These are phyloP conservation scores for Suillus cothurnatus DNA, from an alignment of 768 basidiomycete genomes.

Conservation along the genomic window DNA sequence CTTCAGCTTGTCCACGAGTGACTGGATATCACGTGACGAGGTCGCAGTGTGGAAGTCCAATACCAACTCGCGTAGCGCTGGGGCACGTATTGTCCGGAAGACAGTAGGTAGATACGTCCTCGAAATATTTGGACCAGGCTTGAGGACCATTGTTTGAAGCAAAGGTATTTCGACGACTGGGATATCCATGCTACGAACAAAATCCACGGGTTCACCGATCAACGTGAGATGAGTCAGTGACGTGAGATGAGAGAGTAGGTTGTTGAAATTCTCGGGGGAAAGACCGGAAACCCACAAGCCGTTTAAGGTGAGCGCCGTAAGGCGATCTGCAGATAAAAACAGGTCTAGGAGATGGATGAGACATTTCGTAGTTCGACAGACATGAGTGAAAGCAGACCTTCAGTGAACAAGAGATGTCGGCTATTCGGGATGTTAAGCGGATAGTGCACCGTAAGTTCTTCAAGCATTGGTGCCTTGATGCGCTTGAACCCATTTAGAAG, in stretches of 20 bases:
- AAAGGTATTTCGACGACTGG: constrained; percentile 20
- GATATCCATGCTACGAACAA: constrained; percentile 17
- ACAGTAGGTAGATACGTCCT: constrained; percentile 28
- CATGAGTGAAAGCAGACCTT: constrained; percentile 2
- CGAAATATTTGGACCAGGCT: constrained; percentile 30
- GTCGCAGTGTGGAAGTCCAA: constrained; percentile 29
- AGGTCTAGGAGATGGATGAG: background rate
- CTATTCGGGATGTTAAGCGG: constrained; percentile 16
- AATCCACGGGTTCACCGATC: constrained; percentile 30
- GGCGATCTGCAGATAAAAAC: constrained; percentile 6
- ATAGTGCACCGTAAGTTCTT: constrained; percentile 29
- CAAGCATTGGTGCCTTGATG: constrained; percentile 25
- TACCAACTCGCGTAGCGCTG: constrained; percentile 25
- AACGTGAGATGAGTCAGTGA: constrained; percentile 27
- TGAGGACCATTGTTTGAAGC: constrained; percentile 22
- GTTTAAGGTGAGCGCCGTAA: constrained; percentile 27
- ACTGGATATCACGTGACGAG: constrained; percentile 29
- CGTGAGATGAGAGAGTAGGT: constrained; percentile 24
- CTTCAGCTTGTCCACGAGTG: constrained; percentile 30
- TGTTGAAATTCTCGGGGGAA: constrained; percentile 22
- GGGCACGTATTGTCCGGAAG: constrained; percentile 25
- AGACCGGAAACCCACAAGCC: constrained; percentile 26
- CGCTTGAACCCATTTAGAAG: constrained; percentile 25
- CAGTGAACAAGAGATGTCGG: background rate
- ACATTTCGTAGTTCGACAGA: background rate